Percentiles rank a stretch among this genome's conserved stretches.
Conservation (phyloP, 1,284 basidiomycete species). For the Tilletia setariae region DNA sequence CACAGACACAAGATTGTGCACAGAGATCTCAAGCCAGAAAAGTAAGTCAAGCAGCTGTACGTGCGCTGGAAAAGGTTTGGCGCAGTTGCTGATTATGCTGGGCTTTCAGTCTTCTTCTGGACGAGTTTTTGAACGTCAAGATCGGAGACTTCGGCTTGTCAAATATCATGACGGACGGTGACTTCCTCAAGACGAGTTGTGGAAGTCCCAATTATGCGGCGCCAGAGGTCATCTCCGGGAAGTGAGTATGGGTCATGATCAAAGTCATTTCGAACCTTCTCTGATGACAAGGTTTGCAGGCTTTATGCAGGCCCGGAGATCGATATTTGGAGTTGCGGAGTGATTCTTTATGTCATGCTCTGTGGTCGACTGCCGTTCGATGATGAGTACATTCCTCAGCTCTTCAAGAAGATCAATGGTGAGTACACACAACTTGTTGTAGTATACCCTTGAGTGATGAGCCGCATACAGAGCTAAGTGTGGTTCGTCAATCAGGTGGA, state of each 20-base stretch:
- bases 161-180: constrained; percentile 54
- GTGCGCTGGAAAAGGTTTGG: too few species aligned
- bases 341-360: constrained; percentile 54
- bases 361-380: constrained; percentile 52
- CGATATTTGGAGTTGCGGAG: constrained; percentile 54
- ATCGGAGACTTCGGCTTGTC: constrained; percentile 54
- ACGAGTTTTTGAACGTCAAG: constrained; percentile 53
- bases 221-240: constrained; percentile 52
- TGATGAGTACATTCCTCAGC: constrained; percentile 52
- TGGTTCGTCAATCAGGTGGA: constrained; percentile 30
- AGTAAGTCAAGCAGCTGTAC: too few species aligned
- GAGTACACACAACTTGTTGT: too few species aligned
- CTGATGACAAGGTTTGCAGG: constrained; percentile 13
- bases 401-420: constrained; percentile 54
- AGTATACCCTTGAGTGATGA: too few species aligned
- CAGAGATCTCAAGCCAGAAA: constrained; percentile 52
- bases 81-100: background rate
- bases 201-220: constrained; percentile 54
- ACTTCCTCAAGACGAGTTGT: constrained; percentile 54
- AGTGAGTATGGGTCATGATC: constrained; percentile 16
- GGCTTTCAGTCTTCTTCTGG: constrained; percentile 36
- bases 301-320: constrained; percentile 54
- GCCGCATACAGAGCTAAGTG: background rate
- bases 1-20: constrained; percentile 53
- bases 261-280: background rate